These are phyloP conservation scores for Jackrogersella multiformis DNA, from an alignment of 495 filamentous ascomycete species.

Conservation along the genomic window DNA sequence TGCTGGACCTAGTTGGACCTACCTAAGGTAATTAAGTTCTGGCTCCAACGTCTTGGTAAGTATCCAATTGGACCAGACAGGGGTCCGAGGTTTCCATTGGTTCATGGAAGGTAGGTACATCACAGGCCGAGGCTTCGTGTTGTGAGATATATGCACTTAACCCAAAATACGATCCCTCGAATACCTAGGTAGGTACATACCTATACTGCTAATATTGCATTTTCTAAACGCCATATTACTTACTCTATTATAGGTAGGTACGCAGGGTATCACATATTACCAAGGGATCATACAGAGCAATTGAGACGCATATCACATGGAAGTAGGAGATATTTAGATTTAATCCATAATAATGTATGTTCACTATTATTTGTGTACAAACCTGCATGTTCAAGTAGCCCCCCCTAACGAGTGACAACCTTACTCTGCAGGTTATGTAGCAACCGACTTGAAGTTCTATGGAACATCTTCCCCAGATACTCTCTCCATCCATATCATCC, in stretches of 20 bases:
- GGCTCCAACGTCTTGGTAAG: conserved; percentile 5
- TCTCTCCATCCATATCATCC: conserved; percentile 31
- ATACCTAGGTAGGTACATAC: background rate
- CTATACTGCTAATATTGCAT: background rate
- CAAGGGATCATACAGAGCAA: background rate
- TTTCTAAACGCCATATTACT: background rate
- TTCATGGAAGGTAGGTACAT: background rate
- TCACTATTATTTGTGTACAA: conserved; percentile 47
- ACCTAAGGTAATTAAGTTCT: background rate
- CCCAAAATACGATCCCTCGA: too few species aligned
- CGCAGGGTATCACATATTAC: too few species aligned
- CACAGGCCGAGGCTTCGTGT: background rate
- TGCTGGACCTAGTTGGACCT: background rate
- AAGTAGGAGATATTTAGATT: background rate
- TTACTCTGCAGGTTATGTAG: conserved; percentile 26
- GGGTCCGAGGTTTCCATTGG: conserved; percentile 3
- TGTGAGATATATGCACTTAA: background rate
- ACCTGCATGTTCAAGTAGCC: conserved; percentile 18
- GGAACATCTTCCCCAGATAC: conserved; percentile 34
- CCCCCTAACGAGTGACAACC: conserved; percentile 20
- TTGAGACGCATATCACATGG: background rate
- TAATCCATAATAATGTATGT: conserved; percentile 34
- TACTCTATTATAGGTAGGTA: too few species aligned
- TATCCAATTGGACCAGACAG: background rate
- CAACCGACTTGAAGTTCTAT: conserved; percentile 29